Evolutionary conservation across 305 asterid genomes (phyloP), one percentile per base, ranked within the genome.

Genomic region (Plantago lanceolata): DNA sequence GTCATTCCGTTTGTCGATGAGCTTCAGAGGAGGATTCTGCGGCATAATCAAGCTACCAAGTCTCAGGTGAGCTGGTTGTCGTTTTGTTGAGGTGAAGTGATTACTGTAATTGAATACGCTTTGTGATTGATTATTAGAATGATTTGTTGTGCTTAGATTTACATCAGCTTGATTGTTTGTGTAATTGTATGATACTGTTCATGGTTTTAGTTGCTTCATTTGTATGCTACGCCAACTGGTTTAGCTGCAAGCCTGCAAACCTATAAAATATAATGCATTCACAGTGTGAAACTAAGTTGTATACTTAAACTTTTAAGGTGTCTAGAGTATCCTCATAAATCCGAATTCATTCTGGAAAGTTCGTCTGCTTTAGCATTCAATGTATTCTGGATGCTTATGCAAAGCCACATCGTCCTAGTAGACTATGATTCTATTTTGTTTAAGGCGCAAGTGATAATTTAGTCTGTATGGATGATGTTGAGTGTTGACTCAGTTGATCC

Each of bases 1-100:
- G 96, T 94, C 21, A 68, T 84, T 47, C 97, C 97, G 19, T 90
- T 94, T 59, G 92, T 83, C 31, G 93, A 86, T 33, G 97, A 94
- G 79, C 90, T 94, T 53, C 96, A 80, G 49, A 73, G 90, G 50
- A 78, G 96, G 40, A 83, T 94, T 35, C 59, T 76, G 65, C 87
- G 95, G 50, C 96, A 90, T 72, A 75, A 79, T 59, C 90, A 85
- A 59, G 95, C 95, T 20, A 74, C 83, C 64, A 90, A 84, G 74
- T 78, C 96, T 21, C 95, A 85, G 95, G 99, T 90, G 6, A 14
- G 16, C 24, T 57, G 15, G 6, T n/a, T 31, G 4, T 21, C 8
- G n/a, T 12, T 60, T 60, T 4, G 1, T 21, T 52, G 43, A n/a
- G 44, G n/a, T 5, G 51, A 44, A 44, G 15, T 19, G 19, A 12